Percentiles rank a stretch among this genome's conserved stretches.
Conservation (phyloP, 139 green algal species). For the Micromonas commoda region DNA sequence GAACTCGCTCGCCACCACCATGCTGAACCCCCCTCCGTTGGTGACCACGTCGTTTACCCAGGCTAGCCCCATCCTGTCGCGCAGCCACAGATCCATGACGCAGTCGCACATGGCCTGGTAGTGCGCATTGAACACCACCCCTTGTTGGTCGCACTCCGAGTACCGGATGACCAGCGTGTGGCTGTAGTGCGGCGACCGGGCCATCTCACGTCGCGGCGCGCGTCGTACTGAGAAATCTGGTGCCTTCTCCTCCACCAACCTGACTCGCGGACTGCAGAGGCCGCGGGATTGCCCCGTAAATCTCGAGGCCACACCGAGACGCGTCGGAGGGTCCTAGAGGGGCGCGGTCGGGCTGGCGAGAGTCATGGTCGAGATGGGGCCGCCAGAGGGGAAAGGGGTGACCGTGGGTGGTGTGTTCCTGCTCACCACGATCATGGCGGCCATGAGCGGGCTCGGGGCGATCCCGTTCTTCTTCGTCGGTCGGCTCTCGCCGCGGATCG, state of each 20-base stretch:
- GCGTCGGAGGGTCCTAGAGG: too few relatives aligned
- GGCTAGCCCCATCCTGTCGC: neutral
- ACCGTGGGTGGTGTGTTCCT: neutral
- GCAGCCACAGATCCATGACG: neutral
- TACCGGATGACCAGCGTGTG: too few relatives aligned
- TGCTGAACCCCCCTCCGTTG: neutral
- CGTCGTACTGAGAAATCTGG: too few relatives aligned
- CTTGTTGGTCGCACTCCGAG: constrained; percentile 2
- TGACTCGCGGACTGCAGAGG: too few relatives aligned
- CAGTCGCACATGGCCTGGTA: neutral
- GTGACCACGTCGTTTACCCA: neutral
- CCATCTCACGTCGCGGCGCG: too few relatives aligned
- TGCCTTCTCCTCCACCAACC: too few relatives aligned
- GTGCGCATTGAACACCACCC: constrained; percentile 2
- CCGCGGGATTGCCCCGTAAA: too few relatives aligned
- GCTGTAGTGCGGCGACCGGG: too few relatives aligned
- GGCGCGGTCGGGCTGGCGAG: too few relatives aligned
- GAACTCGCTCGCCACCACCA: neutral
- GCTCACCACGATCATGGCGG: constrained; percentile 2
- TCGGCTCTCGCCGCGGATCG: constrained; percentile 37
- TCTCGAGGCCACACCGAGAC: too few relatives aligned
- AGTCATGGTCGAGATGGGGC: too few relatives aligned
- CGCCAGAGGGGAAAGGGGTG: too few relatives aligned
- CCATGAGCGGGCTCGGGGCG: constrained; percentile 46
- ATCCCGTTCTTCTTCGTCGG: constrained; percentile 70